Conservation (phyloP, 1,284 basidiomycete genomes). For the Amylostereum areolatum region DNA sequence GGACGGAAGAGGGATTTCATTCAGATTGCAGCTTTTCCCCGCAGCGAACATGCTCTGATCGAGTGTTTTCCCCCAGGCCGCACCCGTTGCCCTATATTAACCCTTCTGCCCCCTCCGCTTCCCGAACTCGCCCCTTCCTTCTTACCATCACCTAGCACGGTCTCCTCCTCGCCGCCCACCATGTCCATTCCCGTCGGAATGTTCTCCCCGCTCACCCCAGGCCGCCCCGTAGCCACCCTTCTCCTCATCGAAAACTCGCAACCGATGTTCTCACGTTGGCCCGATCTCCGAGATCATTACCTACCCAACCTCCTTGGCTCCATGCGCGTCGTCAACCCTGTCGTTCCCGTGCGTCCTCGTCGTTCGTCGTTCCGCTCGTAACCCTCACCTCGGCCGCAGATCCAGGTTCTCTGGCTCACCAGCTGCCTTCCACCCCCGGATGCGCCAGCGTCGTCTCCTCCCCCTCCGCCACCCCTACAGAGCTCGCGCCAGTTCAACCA, state of each 20-base stretch:
- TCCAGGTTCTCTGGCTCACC: constrained; percentile 35
- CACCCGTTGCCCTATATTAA: no score
- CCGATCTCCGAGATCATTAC: constrained; percentile 48
- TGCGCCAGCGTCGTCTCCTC: constrained; percentile 6
- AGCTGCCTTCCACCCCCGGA: constrained; percentile 21
- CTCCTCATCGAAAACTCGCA: constrained; percentile 60
- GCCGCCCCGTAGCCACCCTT: constrained; percentile 41
- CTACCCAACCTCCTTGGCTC: constrained; percentile 42
- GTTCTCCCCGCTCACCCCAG: constrained; percentile 29
- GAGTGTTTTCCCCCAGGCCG: no score
- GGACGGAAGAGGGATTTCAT: no score
- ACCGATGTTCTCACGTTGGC: constrained; percentile 44
- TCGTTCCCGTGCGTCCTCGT: constrained; percentile 27
- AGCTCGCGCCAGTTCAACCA: constrained; percentile 24
- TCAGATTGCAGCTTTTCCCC: no score
- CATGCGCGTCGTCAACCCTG: constrained; percentile 31
- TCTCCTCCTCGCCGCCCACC: constrained; percentile 10
- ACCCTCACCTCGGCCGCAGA: constrained; percentile 19
- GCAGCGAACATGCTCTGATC: no score
- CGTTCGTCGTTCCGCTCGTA: constrained; percentile 6
- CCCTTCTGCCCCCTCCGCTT: no score
- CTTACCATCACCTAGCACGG: neutral
- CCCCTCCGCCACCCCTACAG: neutral
- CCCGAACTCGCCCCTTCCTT: neutral
- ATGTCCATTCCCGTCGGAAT: constrained; percentile 18